Percentiles rank a stretch among this genome's conserved stretches.
These are phyloP conservation scores for Luzula sylvatica DNA, from an alignment of 176 grass and related monocot genomes.

Conservation along the genomic window DNA sequence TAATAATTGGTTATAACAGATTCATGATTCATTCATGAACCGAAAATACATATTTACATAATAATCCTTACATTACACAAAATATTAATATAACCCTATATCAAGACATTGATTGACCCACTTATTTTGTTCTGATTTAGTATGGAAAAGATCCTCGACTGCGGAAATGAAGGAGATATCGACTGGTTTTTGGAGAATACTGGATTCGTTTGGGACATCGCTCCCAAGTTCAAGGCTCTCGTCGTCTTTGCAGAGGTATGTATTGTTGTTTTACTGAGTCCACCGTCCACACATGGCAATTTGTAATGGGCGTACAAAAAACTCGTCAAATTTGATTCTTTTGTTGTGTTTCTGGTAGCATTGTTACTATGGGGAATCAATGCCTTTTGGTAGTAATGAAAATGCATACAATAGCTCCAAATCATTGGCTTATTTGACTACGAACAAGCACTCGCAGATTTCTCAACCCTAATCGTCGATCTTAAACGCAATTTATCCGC, in stretches of 20 bases:
- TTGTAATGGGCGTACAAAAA: too few species aligned
- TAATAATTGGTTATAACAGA: too few species aligned
- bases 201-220: constrained; percentile 87
- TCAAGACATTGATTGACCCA: too few species aligned
- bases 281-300: too few species aligned
- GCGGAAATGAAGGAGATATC: constrained; percentile 95
- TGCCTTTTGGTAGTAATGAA: constrained; percentile 79
- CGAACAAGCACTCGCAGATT: constrained; percentile 92
- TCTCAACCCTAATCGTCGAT: constrained; percentile 53
- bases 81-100: too few species aligned
- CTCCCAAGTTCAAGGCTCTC: constrained; percentile 72
- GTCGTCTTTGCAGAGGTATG: constrained; percentile 86
- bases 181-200: constrained; percentile 92
- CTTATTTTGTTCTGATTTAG: too few species aligned
- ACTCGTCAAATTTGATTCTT: background rate
- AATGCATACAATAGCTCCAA: constrained; percentile 56
- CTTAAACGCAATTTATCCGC: constrained; percentile 72
- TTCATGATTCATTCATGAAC: too few species aligned
- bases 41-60: too few species aligned
- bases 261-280: background rate
- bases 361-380: constrained; percentile 94
- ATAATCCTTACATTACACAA: too few species aligned
- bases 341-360: constrained; percentile 37
- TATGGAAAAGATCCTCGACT: too few species aligned
- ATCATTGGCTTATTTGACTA: constrained; percentile 68